phyloP scores from a whole-genome alignment of 1,284 basidiomycete genomes.

The Apiotrichum porosum region DNA sequence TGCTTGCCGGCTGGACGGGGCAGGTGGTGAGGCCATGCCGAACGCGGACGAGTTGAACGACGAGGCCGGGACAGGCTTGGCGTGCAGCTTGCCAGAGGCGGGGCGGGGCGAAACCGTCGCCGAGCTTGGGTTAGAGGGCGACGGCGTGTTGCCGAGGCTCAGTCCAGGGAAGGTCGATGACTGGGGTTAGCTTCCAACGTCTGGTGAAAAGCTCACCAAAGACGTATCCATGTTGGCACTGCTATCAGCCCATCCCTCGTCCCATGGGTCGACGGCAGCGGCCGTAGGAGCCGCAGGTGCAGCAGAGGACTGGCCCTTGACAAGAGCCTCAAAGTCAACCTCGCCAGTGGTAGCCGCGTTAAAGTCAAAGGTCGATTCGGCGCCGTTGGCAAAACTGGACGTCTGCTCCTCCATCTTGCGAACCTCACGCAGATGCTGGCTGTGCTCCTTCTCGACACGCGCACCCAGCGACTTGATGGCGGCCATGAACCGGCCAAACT shows the following conservation, averaged over 20 bases:
- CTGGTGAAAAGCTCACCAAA: slow-evolving; percentile 15
- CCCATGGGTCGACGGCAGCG: slow-evolving; percentile 37
- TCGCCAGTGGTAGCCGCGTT: slow-evolving; percentile 31
- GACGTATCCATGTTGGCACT: slow-evolving; percentile 16
- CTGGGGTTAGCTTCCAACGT: background rate
- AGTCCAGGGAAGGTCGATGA: slow-evolving; percentile 11
- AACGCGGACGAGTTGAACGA: slow-evolving; percentile 41
- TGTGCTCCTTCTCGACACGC: slow-evolving; percentile 48
- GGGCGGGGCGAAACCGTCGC: background rate
- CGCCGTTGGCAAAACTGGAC: slow-evolving; percentile 18
- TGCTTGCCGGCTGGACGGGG: slow-evolving; percentile 5
- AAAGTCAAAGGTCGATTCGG: slow-evolving; percentile 21
- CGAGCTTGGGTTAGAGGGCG: slow-evolving; percentile 5
- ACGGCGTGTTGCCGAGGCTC: background rate
- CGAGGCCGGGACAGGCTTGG: slow-evolving; percentile 29
- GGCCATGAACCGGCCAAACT: slow-evolving; percentile 85
- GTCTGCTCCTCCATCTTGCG: slow-evolving; percentile 46
- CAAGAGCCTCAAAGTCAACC: slow-evolving; percentile 48
- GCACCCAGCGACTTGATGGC: slow-evolving; percentile 47
- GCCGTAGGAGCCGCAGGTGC: background rate
- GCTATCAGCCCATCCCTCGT: slow-evolving; percentile 36
- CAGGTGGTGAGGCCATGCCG: background rate
- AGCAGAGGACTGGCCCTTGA: slow-evolving; percentile 26
- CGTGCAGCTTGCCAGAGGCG: background rate
- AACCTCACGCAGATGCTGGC: slow-evolving; percentile 46